phyloP scores from a whole-genome alignment of 306 rosid genomes.

The Inga oerstediana region DNA sequence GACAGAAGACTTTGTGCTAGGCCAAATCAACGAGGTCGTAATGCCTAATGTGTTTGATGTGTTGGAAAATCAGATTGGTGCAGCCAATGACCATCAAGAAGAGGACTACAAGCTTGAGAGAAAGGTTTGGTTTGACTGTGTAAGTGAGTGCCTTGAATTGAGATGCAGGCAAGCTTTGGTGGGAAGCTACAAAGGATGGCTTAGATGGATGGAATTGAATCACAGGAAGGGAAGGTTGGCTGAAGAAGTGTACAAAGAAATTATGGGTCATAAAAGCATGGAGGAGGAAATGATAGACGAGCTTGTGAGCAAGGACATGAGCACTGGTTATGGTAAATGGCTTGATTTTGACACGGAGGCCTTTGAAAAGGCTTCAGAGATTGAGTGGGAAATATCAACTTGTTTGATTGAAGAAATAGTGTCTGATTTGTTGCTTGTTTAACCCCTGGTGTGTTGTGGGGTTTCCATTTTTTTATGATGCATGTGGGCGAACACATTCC shows the following conservation, averaged over 20 bases:
- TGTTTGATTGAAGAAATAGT: slow-evolving; percentile 66
- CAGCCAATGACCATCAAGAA: slow-evolving; percentile 29
- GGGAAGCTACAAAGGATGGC: slow-evolving; percentile 61
- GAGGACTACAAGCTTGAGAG: slow-evolving; percentile 45
- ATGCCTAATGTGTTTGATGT: slow-evolving; percentile 60
- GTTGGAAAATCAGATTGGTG: slow-evolving; percentile 49
- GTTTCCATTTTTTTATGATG: slow-evolving; percentile 2
- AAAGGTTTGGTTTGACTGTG: slow-evolving; percentile 68
- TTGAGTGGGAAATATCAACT: slow-evolving; percentile 56
- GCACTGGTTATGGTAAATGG: slow-evolving; percentile 77
- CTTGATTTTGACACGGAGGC: slow-evolving; percentile 64
- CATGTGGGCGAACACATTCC: slow-evolving; percentile 20
- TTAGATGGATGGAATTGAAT: slow-evolving; percentile 43
- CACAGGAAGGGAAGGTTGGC: slow-evolving; percentile 54
- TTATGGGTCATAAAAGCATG: slow-evolving; percentile 57
- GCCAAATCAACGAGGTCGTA: slow-evolving; percentile 45
- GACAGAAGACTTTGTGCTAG: slow-evolving; percentile 60
- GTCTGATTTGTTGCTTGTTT: slow-evolving; percentile 54
- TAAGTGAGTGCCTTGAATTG: slow-evolving; percentile 57
- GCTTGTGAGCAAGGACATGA: slow-evolving; percentile 79
- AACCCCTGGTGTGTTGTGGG: slow-evolving; percentile 8
- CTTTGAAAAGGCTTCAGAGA: slow-evolving; percentile 63
- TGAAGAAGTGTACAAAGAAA: slow-evolving; percentile 65
- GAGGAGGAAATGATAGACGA: slow-evolving; percentile 75
- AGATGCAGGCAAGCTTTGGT: slow-evolving; percentile 45